Evolutionary conservation across 2,329 filamentous ascomycete genomes (phyloP).

Genomic region (Rutstroemia sp.): DNA sequence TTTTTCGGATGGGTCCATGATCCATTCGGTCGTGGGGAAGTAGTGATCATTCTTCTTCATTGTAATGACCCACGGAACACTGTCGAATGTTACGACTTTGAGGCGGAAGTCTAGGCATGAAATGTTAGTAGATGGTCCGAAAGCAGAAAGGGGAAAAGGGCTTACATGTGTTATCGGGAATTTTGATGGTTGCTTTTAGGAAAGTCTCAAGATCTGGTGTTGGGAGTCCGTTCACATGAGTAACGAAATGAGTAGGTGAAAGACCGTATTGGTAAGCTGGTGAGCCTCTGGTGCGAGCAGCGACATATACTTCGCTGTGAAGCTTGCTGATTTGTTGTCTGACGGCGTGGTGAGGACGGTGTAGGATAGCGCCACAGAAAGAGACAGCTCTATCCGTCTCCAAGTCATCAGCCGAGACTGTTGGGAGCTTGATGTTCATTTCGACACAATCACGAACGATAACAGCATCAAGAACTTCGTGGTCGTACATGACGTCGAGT

Average conservation of each 20-base stretch:
- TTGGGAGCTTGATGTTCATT: constrained; percentile 69
- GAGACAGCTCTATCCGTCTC: constrained; percentile 89
- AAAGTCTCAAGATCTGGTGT: constrained; percentile 80
- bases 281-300: constrained; percentile 73
- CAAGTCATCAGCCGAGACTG: constrained; percentile 79
- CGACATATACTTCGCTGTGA: constrained; percentile 94
- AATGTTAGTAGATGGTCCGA: constrained; percentile 9
- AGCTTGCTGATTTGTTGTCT: constrained; percentile 95
- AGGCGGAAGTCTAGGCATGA: constrained; percentile 69
- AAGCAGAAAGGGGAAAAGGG: constrained; percentile 10
- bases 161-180: constrained; percentile 88
- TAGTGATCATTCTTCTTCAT: constrained; percentile 99
- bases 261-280: constrained; percentile 86
- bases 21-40: constrained; percentile 64
- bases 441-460: constrained; percentile 82
- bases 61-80: constrained; percentile 97
- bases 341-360: constrained; percentile 91
- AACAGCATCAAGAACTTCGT: constrained; percentile 73
- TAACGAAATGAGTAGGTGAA: constrained; percentile 95
- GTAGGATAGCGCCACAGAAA: constrained; percentile 91
- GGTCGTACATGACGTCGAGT: constrained; percentile 92
- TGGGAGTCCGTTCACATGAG: constrained; percentile 82
- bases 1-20: constrained; percentile 51
- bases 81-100: constrained; percentile 96
- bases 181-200: constrained; percentile 72